A percentile compares a stretch with the other conserved stretches of the same genome.
phyloP scores from a whole-genome alignment of 768 basidiomycete species.

The Termitomyces sp. region DNA sequence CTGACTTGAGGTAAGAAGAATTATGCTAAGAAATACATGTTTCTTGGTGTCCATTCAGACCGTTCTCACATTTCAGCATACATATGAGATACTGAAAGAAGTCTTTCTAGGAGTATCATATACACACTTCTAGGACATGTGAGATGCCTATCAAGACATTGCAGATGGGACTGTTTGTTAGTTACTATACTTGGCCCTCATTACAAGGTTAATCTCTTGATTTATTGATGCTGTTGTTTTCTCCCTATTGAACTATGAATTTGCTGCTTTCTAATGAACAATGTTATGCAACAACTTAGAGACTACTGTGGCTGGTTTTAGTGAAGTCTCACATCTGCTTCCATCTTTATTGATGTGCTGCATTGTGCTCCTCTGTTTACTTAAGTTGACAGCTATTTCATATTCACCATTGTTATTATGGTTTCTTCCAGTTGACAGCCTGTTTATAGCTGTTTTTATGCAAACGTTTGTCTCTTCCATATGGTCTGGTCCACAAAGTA shows the following conservation, averaged over 20 bases:
- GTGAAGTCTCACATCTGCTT: background rate
- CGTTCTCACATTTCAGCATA: background rate
- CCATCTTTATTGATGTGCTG: background rate
- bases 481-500: background rate
- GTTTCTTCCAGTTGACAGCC: background rate
- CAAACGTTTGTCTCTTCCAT: constrained; percentile 3
- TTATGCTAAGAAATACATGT: background rate
- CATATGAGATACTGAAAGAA: background rate
- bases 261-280: background rate
- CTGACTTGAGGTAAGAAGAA: background rate
- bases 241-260: background rate
- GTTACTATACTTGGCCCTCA: background rate
- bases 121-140: background rate
- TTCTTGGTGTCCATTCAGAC: no score
- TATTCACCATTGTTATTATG: background rate
- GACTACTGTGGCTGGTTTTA: background rate
- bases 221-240: background rate
- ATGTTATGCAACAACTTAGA: background rate
- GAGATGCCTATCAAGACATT: background rate
- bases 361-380: background rate
- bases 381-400: background rate
- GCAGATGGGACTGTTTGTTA: background rate
- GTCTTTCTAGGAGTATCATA: background rate
- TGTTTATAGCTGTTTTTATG: background rate
- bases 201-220: background rate